A percentile compares a stretch with the other conserved stretches of the same genome.
phyloP scores from a whole-genome alignment of 257 asterid species.

The Forsythia suspensa region DNA sequence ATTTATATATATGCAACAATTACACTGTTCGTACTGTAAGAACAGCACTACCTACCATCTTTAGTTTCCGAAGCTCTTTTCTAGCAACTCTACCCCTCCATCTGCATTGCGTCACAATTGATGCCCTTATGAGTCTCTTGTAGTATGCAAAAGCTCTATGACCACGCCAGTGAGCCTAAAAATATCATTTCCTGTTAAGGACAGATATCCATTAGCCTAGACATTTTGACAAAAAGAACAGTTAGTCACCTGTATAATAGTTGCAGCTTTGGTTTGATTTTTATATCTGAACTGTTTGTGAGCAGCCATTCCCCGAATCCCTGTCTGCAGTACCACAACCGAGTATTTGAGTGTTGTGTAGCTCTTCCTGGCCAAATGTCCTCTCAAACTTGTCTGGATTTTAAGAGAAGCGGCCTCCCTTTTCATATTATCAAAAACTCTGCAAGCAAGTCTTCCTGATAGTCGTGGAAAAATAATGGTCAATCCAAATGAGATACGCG shows the following conservation, averaged over 20 bases:
- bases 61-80: slow-evolving; percentile 79
- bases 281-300: slow-evolving; percentile 55
- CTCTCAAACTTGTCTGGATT: slow-evolving; percentile 79
- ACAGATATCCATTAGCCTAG: slow-evolving; percentile 6
- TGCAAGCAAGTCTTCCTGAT: slow-evolving; percentile 82
- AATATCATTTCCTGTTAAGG: slow-evolving; percentile 30
- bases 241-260: slow-evolving; percentile 63
- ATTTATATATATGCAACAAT: neutral
- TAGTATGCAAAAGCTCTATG: slow-evolving; percentile 68
- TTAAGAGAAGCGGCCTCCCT: slow-evolving; percentile 73
- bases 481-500: slow-evolving; percentile 2
- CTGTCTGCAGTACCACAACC: slow-evolving; percentile 68
- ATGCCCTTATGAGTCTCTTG: slow-evolving; percentile 68
- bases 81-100: slow-evolving; percentile 85
- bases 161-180: slow-evolving; percentile 87
- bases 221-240: slow-evolving; percentile 21
- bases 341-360: slow-evolving; percentile 52
- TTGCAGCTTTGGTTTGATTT: slow-evolving; percentile 73
- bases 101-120: slow-evolving; percentile 74
- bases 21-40: slow-evolving; percentile 10
- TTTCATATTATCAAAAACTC: slow-evolving; percentile 50
- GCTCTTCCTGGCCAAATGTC: slow-evolving; percentile 65
- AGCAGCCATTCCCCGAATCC: slow-evolving; percentile 84
- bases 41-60: slow-evolving; percentile 57
- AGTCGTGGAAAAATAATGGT: slow-evolving; percentile 13